Base-by-base conservation (phyloP, 2,329 filamentous ascomycete species). In the Phoma sp. region DNA sequence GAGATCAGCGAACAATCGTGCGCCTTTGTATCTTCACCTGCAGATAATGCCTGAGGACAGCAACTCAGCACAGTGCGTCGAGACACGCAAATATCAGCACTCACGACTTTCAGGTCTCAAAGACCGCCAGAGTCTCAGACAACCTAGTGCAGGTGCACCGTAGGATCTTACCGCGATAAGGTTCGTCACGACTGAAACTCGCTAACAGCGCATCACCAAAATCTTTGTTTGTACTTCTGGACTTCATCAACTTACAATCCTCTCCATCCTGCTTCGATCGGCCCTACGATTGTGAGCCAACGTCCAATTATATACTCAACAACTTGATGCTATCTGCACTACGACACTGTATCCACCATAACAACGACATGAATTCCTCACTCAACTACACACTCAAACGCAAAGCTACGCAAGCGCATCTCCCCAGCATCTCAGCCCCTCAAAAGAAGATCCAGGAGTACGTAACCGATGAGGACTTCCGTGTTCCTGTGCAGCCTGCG, bases 391-490 rank as follows among this genome's bases (percentile, higher is more conserved):
- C 52, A 9, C 52, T 55, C 45, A 55, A 55, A 40, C 52, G 52
- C 24, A 55, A 55, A 24, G 52, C 52, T 31, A 50, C 52, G 37
- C 52, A 55, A 5, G 40, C 52, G 9, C 52, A 55, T 15, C 45
- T 55, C 10, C 22, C 52, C 9, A 29, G 6, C 10, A 40, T 55
- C 15, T 22, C 36, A 25, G 35, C 45, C 22, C 52, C 52, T 3
- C 32, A 43, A 3, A 55, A 55, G 27, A 55, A 50, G 33, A 40
- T 55, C 7, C 52, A 55, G 36, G 40, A 49, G 48, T 55, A 55
- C 39, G 52, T 55, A n/a, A 55, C 52, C 12, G 52, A 55, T 15
- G 52, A 55, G 10, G 52, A 55, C 15, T 55, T 55, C 7, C 52
- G 52, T n/a, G 41, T 55, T 6, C 36, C 45, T 10, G 2, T 41